phyloP scores from a whole-genome alignment of 2,329 filamentous ascomycete species.

The Pseudogymnoascus pannorum region DNA sequence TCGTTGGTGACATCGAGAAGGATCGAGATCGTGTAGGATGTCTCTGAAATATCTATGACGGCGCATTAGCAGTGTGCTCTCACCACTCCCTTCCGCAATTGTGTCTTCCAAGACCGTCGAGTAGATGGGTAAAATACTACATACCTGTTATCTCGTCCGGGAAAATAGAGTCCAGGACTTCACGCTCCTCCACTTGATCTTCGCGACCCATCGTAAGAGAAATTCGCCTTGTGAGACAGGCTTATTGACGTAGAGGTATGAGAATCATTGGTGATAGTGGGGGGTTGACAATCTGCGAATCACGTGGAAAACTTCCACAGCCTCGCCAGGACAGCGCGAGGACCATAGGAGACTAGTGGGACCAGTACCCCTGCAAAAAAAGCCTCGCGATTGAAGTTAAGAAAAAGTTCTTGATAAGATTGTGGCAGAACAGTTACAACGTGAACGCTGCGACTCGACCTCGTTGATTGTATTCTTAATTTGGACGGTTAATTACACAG shows the following conservation, averaged over 20 bases:
- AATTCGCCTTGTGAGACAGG: constrained; percentile 6
- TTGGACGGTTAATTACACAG: neutral
- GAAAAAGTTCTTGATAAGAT: constrained; percentile 12
- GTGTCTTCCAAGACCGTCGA: neutral
- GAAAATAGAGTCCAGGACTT: constrained; percentile 97
- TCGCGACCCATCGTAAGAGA: constrained; percentile 56
- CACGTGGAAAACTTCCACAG: constrained; percentile 5
- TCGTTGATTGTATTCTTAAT: constrained; percentile 3
- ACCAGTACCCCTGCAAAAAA: constrained; percentile 9
- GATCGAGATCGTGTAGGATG: constrained; percentile 79
- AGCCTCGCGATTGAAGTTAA: constrained; percentile 7
- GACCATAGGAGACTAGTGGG: constrained; percentile 1
- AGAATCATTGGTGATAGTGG: constrained; percentile 8
- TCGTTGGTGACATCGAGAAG: constrained; percentile 69
- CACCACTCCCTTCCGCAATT: neutral
- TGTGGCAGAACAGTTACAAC: constrained; percentile 9
- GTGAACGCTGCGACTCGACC: constrained; percentile 4
- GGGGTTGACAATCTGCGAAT: constrained; percentile 3
- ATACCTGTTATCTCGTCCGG: constrained; percentile 91
- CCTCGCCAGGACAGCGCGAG: constrained; percentile 4
- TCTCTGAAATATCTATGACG: constrained; percentile 68
- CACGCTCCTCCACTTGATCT: constrained; percentile 91
- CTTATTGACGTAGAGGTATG: constrained; percentile 8
- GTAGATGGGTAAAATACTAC: constrained; percentile 16
- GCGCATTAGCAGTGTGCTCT: neutral